Base-by-base conservation (phyloP, 176 grass and related monocot genomes). In the Oryza brachyantha region DNA sequence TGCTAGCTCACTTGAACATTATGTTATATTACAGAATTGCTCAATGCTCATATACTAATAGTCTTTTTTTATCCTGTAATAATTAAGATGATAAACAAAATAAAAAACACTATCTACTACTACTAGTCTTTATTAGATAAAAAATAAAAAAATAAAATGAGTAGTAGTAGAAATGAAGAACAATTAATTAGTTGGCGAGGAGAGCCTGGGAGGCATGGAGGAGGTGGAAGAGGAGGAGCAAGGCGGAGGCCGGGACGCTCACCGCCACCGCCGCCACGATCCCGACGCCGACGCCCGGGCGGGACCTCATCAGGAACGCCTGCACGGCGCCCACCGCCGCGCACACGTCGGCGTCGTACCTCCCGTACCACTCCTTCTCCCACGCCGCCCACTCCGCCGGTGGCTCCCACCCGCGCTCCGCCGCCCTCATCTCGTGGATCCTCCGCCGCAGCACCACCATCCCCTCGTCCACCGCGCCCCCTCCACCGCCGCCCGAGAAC, bases 341-440 rank as follows among this genome's bases (percentile, higher is more conserved):
- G 77, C 75, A 87, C 50, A 91, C 92, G 74, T 89, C 89, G 29
- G 77, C 79, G 46, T 74, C 77, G 72, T 91, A 91, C 61, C 29
- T 78, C 72, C 13, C 80, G 86, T 85, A 57, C 61, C 83, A 87
- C 31, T 85, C 83, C 84, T 86, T 87, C 77, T 93, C 91, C 91
- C 87, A 88, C 13, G 72, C 73, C 68, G 71, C 66, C 91, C 91
- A 90, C 4, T 85, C 54, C 9, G 58, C 5, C 10, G 87, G 87
- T 7, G 84, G 71, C 54, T 85, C 77, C 70, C 80, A 83, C 62
- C 66, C 54, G 29, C 12, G n/a, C 87, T 93, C 91, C 21, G 84
- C 87, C 10, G 73, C 64, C 52, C 29, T 73, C 58, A 81, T 68
- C 84, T 90, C 91, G 17, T 90, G 73, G 68, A 90, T 90, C 50